Evolutionary conservation across 208 protist genomes (phyloP), one percentile per base, ranked within the genome.

Genomic region (Wallacemonas sp.): DNA sequence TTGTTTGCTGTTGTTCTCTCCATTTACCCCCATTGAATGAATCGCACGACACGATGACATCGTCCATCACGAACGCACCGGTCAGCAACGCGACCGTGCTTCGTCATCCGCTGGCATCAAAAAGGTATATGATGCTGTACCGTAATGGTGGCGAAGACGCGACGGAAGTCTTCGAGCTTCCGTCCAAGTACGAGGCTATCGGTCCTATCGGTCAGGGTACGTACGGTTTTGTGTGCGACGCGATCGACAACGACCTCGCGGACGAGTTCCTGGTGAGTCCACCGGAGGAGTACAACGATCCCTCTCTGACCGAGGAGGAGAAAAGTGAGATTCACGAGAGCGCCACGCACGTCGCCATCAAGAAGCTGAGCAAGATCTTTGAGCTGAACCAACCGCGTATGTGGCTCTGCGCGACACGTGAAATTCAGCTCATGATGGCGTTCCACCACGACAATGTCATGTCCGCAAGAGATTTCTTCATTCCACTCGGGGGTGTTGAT

Each of bases 371-470:
- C 11, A 67, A 88, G 14, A 71, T 95, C 15, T 95, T 95, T 55
- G 83, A 91, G 60, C 46, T 77, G 59, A 88, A 87, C 59, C 78
- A 89, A 54, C 80, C 89, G 5, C 85, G 89, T 59, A 83, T 91
- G 85, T 95, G 89, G 86, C 76, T 95, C 49, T 93, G 89, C 46
- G 89, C 86, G 17, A 80, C 84, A 8, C 85, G 89, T 2, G 85
- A 95, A 60, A 88, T 92, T 51, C 86, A 92, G 61, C 75, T 95
- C 34, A 92, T 95, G 82, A 89, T 87, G 76, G 56, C 78, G 22
- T 92, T 95, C 44, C 62, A 86, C 34, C 89, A 95, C 66, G 78
- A 80, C 47, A 95, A 95, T 61, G 84, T 95, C 31, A 90, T 92
- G 66, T 83, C 78, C 15, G 85, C 83, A 12, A 63, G 54, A 2